Conservation (phyloP, 805 yeast genomes). For the Starmerella apis region DNA sequence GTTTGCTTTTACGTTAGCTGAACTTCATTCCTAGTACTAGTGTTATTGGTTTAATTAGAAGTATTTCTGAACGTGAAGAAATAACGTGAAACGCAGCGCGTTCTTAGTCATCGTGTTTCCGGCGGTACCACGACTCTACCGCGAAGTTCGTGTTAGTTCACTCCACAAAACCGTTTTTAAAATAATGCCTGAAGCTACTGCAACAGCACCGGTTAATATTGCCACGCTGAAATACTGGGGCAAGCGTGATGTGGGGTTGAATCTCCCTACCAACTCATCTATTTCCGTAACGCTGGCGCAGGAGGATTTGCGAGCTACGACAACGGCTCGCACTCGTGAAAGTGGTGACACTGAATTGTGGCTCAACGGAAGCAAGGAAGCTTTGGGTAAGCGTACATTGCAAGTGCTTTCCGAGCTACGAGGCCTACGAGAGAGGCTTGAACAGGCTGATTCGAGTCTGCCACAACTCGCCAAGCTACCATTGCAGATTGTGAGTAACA, state of each 20-base stretch:
- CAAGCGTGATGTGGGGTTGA: slow-evolving; percentile 77
- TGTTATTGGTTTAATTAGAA: too few species aligned
- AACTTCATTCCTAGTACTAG: too few species aligned
- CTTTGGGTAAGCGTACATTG: slow-evolving; percentile 43
- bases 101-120: too few species aligned
- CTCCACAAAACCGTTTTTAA: too few species aligned
- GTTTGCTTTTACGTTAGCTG: too few species aligned
- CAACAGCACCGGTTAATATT: slow-evolving; percentile 94
- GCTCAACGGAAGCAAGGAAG: slow-evolving; percentile 77
- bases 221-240: slow-evolving; percentile 99
- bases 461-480: slow-evolving; percentile 44
- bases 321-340: slow-evolving; percentile 69
- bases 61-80: too few species aligned
- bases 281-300: slow-evolving; percentile 90
- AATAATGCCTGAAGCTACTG: slow-evolving; percentile 43
- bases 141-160: too few species aligned
- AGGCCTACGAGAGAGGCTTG: slow-evolving; percentile 51
- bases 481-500: slow-evolving; percentile 77
- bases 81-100: too few species aligned
- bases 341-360: slow-evolving; percentile 51
- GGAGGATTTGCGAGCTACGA: slow-evolving; percentile 78
- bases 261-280: slow-evolving; percentile 91
- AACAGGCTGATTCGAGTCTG: slow-evolving; percentile 41
- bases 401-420: slow-evolving; percentile 73
- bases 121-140: too few species aligned